Conservation (phyloP, 2,329 filamentous ascomycete genomes). For the Alternaria sp. region DNA sequence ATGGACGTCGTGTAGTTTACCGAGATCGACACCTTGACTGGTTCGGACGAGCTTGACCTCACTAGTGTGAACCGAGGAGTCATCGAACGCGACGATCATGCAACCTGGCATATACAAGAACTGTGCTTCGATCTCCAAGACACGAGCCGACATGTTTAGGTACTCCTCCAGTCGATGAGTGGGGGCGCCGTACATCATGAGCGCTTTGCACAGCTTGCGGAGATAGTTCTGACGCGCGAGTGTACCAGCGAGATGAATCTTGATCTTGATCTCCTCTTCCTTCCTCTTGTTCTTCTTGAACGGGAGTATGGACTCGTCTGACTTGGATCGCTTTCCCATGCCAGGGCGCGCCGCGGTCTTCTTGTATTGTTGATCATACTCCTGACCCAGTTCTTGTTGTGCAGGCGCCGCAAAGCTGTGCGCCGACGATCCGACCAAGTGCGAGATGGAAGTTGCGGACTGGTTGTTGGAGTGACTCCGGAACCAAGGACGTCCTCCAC, state of each 20-base stretch:
- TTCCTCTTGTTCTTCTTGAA: constrained; percentile 46
- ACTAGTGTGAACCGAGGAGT: constrained; percentile 74
- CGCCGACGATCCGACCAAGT: constrained; percentile 54
- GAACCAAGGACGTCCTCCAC: constrained; percentile 46
- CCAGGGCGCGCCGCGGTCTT: constrained; percentile 39
- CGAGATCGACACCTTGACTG: constrained; percentile 73
- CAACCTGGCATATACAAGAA: constrained; percentile 90
- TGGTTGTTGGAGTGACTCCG: constrained; percentile 40
- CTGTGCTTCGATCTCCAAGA: constrained; percentile 86
- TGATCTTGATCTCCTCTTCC: constrained; percentile 64
- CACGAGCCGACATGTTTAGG: constrained; percentile 86
- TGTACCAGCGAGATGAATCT: constrained; percentile 69
- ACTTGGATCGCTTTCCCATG: constrained; percentile 47
- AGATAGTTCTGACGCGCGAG: constrained; percentile 83
- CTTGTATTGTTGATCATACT: constrained; percentile 51
- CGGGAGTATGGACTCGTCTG: constrained; percentile 47
- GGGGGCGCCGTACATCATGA: constrained; percentile 91
- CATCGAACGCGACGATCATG: constrained; percentile 93
- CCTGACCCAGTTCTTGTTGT: constrained; percentile 50
- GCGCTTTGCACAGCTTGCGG: constrained; percentile 79
- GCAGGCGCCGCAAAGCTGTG: constrained; percentile 51
- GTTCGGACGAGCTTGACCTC: constrained; percentile 78
- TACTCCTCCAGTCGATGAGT: constrained; percentile 93
- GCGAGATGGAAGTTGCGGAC: constrained; percentile 52
- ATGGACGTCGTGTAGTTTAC: constrained; percentile 75